A percentile compares a stretch with the other conserved stretches of the same genome.
Conservation (phyloP, 345 rosid genomes). For the Populus davidiana region DNA sequence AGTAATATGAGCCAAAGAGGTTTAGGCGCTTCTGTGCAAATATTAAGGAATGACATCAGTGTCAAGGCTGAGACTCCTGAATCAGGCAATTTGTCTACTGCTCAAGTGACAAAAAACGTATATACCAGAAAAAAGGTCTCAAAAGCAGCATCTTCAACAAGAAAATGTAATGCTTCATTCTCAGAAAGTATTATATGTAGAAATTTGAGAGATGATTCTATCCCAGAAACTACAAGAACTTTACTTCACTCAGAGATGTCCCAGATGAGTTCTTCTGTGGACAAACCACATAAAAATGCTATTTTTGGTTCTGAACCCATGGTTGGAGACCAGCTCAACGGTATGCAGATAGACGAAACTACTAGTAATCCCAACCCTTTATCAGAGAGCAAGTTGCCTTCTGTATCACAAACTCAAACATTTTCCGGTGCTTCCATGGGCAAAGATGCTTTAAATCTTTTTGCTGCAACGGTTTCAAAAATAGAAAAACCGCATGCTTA, state of each 20-base stretch:
- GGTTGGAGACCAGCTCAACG: constrained; percentile 26
- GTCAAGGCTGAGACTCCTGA: constrained; percentile 17
- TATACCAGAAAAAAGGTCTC: constrained; percentile 50
- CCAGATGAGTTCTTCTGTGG: constrained; percentile 27
- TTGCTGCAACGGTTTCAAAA: constrained; percentile 24
- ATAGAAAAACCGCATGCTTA: constrained; percentile 25
- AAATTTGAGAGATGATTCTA: constrained; percentile 26
- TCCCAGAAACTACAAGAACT: constrained; percentile 20
- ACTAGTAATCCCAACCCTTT: constrained; percentile 15
- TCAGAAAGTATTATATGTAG: constrained; percentile 49
- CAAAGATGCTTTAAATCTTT: constrained; percentile 22
- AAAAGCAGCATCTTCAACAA: constrained; percentile 18
- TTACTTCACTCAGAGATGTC: constrained; percentile 29
- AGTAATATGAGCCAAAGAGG: constrained; percentile 12
- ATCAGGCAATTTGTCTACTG: constrained; percentile 13
- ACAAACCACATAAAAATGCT: constrained; percentile 22
- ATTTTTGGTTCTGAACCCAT: constrained; percentile 11
- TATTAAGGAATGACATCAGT: constrained; percentile 14
- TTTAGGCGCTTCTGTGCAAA: constrained; percentile 12
- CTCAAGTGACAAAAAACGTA: constrained; percentile 36
- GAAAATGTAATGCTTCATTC: constrained; percentile 30
- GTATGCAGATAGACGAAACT: constrained; percentile 21
- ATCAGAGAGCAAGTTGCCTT: constrained; percentile 14
- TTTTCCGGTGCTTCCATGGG: constrained; percentile 21
- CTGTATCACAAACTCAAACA: constrained; percentile 21